Evolutionary conservation across 148 eudicot genomes (phyloP).

Genomic region (Selenicereus undatus): DNA sequence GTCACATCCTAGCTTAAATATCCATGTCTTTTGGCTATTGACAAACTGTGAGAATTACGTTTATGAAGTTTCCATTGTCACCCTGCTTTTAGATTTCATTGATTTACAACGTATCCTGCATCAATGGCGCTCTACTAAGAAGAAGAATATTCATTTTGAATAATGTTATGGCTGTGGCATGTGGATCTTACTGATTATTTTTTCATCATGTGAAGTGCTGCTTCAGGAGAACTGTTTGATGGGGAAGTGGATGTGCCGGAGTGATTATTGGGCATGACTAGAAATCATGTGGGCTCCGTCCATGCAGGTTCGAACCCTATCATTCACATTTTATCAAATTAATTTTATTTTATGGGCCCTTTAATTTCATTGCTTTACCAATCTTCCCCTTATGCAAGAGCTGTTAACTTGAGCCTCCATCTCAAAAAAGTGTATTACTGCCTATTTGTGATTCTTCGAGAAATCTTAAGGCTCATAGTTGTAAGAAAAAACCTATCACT

Average conservation of each 20-base stretch:
- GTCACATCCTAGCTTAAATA: background rate
- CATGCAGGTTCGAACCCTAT: constrained; percentile 54
- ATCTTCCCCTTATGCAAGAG: too few species aligned
- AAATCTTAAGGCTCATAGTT: too few species aligned
- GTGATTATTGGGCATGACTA: constrained; percentile 99
- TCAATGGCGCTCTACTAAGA: background rate
- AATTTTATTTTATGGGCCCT: too few species aligned
- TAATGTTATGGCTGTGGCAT: background rate
- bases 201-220: background rate
- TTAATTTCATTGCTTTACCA: too few species aligned
- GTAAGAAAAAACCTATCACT: too few species aligned
- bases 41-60: background rate
- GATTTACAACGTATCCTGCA: background rate
- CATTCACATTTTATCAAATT: too few species aligned
- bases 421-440: too few species aligned
- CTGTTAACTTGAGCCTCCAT: too few species aligned
- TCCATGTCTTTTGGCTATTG: background rate
- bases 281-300: constrained; percentile 95
- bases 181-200: too few species aligned
- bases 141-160: background rate
- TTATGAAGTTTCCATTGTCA: background rate
- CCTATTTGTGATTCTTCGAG: too few species aligned
- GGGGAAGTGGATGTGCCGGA: constrained; percentile 81
- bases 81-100: background rate
- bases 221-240: background rate